Percentiles rank a stretch among this genome's conserved stretches.
Evolutionary conservation across 78 protist species (phyloP).

Genomic region (Dictyostelium intermedium): DNA sequence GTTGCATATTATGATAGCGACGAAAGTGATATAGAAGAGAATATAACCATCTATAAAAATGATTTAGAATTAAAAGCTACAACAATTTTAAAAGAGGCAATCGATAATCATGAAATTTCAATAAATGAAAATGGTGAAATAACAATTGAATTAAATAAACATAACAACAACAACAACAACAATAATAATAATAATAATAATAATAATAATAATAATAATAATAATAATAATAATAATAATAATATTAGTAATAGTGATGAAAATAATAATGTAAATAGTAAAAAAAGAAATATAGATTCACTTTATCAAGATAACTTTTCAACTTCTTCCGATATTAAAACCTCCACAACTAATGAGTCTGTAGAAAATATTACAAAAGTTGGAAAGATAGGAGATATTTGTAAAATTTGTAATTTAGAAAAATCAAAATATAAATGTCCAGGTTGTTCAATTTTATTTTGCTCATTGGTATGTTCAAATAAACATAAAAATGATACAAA

Average conservation of each 20-base stretch:
- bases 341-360: not conserved
- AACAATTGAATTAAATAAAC: not conserved
- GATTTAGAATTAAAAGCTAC: not conserved
- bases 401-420: constrained; percentile 20
- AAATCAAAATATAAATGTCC: constrained; percentile 67
- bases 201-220: too few relatives aligned
- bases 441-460: constrained; percentile 24
- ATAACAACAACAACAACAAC: not conserved
- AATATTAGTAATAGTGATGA: too few relatives aligned
- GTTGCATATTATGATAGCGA: not conserved
- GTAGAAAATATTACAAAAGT: not conserved
- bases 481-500: constrained; percentile 12
- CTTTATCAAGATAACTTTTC: not conserved
- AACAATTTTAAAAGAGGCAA: not conserved
- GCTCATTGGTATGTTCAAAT: not conserved
- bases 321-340: not conserved
- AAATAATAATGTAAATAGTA: not conserved
- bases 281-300: not conserved
- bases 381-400: not conserved
- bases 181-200: too few relatives aligned
- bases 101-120: not conserved
- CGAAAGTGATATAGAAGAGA: not conserved
- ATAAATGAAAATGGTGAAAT: constrained; percentile 12
- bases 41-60: not conserved
- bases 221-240: not conserved